Evolutionary conservation across 1,284 basidiomycete genomes (phyloP), one percentile per base, ranked within the genome.

Genomic region (Ustilago nuda): DNA sequence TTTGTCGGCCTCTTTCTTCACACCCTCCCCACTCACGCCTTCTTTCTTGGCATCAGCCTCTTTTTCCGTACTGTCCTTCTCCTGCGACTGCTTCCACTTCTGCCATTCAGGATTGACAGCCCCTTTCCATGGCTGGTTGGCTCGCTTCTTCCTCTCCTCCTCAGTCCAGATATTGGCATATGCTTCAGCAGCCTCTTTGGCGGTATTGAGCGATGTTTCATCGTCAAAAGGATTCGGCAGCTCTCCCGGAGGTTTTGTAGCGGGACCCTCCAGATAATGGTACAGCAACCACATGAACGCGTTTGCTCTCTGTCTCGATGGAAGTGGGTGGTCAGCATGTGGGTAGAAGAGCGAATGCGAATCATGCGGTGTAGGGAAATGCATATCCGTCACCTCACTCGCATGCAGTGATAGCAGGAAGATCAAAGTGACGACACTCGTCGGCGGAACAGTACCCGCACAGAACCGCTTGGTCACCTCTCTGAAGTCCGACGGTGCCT

Each of bases 281-380:
- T 82, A 85, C 9, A 84, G 53, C 8, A 85, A 69, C 83, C 83
- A 85, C 59, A 85, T 65, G 72, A 85, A 85, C 2, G 73, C 76
- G 19, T 79, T 59, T 3, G 82, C 83, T 2, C 83, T 70, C 32
- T 84, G 67, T 57, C 58, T 68, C 0, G 82, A 77, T 0, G 80
- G 77, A 13, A 85, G 62, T 0, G 81, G 82, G 19, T 77, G 64
- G 45, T 72, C 67, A 5, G 71, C 61, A 51, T 83, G 82, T 17
- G 83, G 83, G 43, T 84, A 85, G 78, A 85, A 85, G 58, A 85
- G 61, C 8, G 81, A 71, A 59, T 80, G 78, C 32, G 79, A 72
- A 61, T 85, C 83, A 66, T 80, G 74, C 5, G 80, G 80, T 17
- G 61, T 48, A 0, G 79, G 65, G 46, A 85, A 83, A 60, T 84